Base-by-base conservation (phyloP, 2,329 filamentous ascomycete species). In the Penicillium sp. region DNA sequence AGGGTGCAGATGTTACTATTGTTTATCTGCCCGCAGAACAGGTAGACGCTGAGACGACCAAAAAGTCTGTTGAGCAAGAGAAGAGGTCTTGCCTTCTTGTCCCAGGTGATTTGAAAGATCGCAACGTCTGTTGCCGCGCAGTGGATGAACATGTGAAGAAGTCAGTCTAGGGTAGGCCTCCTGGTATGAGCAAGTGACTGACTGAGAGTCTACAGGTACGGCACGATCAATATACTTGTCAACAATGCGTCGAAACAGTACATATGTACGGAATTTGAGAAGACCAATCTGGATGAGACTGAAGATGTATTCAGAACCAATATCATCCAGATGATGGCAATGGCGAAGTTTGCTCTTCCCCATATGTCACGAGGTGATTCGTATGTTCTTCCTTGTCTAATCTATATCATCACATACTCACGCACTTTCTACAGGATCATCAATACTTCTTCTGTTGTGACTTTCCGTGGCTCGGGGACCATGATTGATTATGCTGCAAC, bases 201-300 rank as follows among this genome's bases (percentile, higher is more conserved):
- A 84, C 85, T 84, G 44, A 84, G 82, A 29, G 76, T 84, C 16
- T 23, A n/a, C 25, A 66, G 66, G 46, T 79, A 71, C 55, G 75
- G 76, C 27, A 70, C 63, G 25, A 66, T 85, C 23, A 75, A 76
- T 52, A 74, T 85, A 7, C 72, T 86, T 3, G 79, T 85, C 56
- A 85, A 85, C 67, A 85, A 86, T 64, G 83, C 81, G 3, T 79
- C 77, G 0, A 82, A 82, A 67, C 82, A 86, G 67, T 74, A 79
- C 35, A 78, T 80, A 68, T 82, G 77, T 65, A 66, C 77, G 6
- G 75, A 84, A 32, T 77, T 84, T 21, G 71, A 73, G 34, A 75
- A 84, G 65, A 54, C 47, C 16, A 49, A 61, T 63, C 73, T 86
- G 1, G 75, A 80, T 15, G 70, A 77, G 0, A 80, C 85, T 0